These are phyloP conservation scores for Amanita muscaria DNA, from an alignment of 768 basidiomycete genomes.

Conservation along the genomic window DNA sequence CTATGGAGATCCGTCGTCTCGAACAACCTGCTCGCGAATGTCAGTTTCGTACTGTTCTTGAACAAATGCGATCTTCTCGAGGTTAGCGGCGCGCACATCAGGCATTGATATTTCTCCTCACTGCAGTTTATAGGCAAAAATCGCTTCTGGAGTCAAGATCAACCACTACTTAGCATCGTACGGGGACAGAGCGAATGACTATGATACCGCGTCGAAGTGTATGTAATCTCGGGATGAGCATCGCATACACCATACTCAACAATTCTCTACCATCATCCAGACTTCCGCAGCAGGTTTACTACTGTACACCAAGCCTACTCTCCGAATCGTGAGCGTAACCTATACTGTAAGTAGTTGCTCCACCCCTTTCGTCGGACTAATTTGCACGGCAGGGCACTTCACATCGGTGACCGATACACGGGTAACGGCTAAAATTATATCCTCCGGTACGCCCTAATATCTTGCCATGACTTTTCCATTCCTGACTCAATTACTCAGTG, in stretches of 20 bases:
- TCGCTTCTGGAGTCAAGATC: constrained; percentile 67
- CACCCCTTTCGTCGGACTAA: no score
- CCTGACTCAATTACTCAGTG: constrained; percentile 28
- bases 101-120: neutral
- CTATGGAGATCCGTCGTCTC: constrained; percentile 69
- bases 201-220: constrained; percentile 70
- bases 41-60: constrained; percentile 74
- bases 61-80: constrained; percentile 76
- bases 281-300: constrained; percentile 67
- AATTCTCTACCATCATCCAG: constrained; percentile 26
- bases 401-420: constrained; percentile 79
- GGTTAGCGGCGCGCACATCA: constrained; percentile 26
- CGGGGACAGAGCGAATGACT: constrained; percentile 72
- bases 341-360: constrained; percentile 46
- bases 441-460: constrained; percentile 47
- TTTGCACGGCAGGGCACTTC: constrained; percentile 48
- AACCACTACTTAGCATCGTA: constrained; percentile 64
- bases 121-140: constrained; percentile 43
- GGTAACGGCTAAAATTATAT: constrained; percentile 64
- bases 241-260: neutral
- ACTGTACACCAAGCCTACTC: constrained; percentile 59
- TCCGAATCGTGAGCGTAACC: constrained; percentile 62
- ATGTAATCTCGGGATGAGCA: no score
- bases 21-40: constrained; percentile 63
- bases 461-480: neutral